Conservation (phyloP, 768 basidiomycete genomes). For the Boletellus emodensis region DNA sequence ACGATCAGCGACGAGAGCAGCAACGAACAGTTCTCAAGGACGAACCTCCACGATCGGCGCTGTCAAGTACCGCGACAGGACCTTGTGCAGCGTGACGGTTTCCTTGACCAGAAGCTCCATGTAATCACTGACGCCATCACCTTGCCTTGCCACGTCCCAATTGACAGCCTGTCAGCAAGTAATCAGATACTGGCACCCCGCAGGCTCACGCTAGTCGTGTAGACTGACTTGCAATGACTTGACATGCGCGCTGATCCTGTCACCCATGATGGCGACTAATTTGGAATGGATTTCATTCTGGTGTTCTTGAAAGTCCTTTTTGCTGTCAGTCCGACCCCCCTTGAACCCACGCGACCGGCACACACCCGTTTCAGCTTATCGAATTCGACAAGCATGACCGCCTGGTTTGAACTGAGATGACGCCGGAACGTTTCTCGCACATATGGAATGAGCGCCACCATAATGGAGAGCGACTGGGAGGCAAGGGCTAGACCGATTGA, state of each 20-base stretch:
- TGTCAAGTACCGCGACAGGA: slow-evolving; percentile 86
- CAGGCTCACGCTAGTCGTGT: slow-evolving; percentile 3
- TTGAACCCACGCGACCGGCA: slow-evolving; percentile 10
- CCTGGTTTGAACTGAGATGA: slow-evolving; percentile 91
- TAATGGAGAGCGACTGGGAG: slow-evolving; percentile 91
- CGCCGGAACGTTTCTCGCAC: slow-evolving; percentile 92
- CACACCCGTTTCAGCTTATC: slow-evolving; percentile 94
- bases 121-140: slow-evolving; percentile 75
- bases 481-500: slow-evolving; percentile 65
- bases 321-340: slow-evolving; percentile 2
- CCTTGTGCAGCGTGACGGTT: slow-evolving; percentile 92
- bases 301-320: slow-evolving; percentile 95
- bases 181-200: slow-evolving; percentile 3
- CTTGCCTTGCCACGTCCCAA: slow-evolving; percentile 65
- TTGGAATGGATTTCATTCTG: slow-evolving; percentile 99
- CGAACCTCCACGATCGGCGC: slow-evolving; percentile 75
- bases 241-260: slow-evolving; percentile 83
- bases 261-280: slow-evolving; percentile 97
- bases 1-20: slow-evolving; percentile 9
- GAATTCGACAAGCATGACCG: slow-evolving; percentile 95
- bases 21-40: slow-evolving; percentile 5
- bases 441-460: slow-evolving; percentile 92
- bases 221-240: slow-evolving; percentile 67
- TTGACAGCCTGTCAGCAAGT: slow-evolving; percentile 55
- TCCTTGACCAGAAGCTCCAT: slow-evolving; percentile 94